Evolutionary conservation across 2,329 filamentous ascomycete genomes (phyloP).

Genomic region (Laburnicola sp.): DNA sequence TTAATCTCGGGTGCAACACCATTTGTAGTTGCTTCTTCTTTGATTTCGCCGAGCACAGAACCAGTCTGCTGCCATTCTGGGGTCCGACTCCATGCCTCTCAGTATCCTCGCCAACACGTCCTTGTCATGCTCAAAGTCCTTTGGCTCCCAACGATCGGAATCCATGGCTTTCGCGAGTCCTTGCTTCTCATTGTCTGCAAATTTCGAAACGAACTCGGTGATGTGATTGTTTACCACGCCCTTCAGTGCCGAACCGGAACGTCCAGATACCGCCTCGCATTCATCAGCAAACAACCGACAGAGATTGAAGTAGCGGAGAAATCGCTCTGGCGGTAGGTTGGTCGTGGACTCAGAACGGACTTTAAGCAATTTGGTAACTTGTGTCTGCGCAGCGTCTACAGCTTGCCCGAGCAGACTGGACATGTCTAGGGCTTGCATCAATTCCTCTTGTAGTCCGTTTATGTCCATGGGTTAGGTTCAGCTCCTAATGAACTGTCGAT

Average conservation of each 20-base stretch:
- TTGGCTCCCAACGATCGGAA: conserved; percentile 76
- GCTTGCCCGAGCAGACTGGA: conserved; percentile 77
- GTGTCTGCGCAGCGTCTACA: conserved; percentile 75
- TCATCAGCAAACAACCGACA: conserved; percentile 84
- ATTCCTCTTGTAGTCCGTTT: conserved; percentile 64
- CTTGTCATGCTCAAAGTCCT: conserved; percentile 70
- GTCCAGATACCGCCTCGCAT: conserved; percentile 80
- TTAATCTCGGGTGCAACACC: conserved; percentile 31
- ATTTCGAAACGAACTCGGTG: conserved; percentile 72
- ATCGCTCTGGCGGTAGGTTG: conserved; percentile 67
- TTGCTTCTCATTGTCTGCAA: conserved; percentile 73
- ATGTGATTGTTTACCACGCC: conserved; percentile 81
- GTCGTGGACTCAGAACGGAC: conserved; percentile 75
- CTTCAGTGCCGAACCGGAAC: conserved; percentile 74
- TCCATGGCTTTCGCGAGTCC: conserved; percentile 76
- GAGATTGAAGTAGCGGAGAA: conserved; percentile 79
- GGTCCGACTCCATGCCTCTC: conserved; percentile 71
- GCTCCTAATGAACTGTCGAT: conserved; percentile 48
- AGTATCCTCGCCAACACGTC: conserved; percentile 66
- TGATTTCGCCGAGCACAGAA: conserved; percentile 36
- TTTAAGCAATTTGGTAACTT: conserved; percentile 74
- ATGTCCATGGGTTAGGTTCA: conserved; percentile 17
- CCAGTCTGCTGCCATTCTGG: conserved; percentile 65
- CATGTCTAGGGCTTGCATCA: conserved; percentile 76
- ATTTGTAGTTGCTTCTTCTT: conserved; percentile 26